A percentile compares a stretch with the other conserved stretches of the same genome.
Conservation (phyloP, 1,139 yeast genomes). For the Pneumocystis carinii region DNA sequence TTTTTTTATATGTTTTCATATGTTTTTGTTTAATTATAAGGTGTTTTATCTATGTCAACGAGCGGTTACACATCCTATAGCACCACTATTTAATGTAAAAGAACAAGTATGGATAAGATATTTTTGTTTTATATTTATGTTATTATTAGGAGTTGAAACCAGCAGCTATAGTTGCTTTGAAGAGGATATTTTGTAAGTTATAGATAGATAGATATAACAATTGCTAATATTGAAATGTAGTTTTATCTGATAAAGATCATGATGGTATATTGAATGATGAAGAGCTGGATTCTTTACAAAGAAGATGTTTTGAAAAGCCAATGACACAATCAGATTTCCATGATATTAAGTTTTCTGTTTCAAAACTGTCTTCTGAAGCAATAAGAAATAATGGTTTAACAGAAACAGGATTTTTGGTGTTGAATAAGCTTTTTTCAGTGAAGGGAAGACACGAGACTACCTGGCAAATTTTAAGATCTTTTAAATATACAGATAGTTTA, state of each 20-base stretch:
- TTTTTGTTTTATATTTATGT: background rate
- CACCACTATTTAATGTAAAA: constrained; percentile 87
- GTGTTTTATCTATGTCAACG: constrained; percentile 85
- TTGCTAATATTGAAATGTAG: background rate
- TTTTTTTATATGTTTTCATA: constrained; percentile 21
- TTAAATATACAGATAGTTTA: constrained; percentile 80
- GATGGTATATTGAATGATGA: constrained; percentile 62
- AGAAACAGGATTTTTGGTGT: constrained; percentile 55
- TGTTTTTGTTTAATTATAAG: constrained; percentile 4
- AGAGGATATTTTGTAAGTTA: constrained; percentile 46
- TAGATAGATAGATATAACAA: background rate
- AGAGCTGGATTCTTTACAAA: constrained; percentile 57
- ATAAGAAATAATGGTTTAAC: constrained; percentile 39
- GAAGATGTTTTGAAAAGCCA: constrained; percentile 53
- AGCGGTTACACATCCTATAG: constrained; percentile 83
- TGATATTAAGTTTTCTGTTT: constrained; percentile 31
- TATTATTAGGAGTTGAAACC: constrained; percentile 41
- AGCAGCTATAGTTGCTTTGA: constrained; percentile 57
- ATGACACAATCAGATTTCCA: constrained; percentile 39
- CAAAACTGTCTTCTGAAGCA: constrained; percentile 10
- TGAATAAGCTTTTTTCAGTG: constrained; percentile 73
- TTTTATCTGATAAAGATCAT: constrained; percentile 75
- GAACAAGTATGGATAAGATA: constrained; percentile 32
- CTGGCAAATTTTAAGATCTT: constrained; percentile 82
- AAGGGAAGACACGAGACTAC: constrained; percentile 89